phyloP scores from a whole-genome alignment of 768 basidiomycete species.

The Rhodosporidiobolus sp. region DNA sequence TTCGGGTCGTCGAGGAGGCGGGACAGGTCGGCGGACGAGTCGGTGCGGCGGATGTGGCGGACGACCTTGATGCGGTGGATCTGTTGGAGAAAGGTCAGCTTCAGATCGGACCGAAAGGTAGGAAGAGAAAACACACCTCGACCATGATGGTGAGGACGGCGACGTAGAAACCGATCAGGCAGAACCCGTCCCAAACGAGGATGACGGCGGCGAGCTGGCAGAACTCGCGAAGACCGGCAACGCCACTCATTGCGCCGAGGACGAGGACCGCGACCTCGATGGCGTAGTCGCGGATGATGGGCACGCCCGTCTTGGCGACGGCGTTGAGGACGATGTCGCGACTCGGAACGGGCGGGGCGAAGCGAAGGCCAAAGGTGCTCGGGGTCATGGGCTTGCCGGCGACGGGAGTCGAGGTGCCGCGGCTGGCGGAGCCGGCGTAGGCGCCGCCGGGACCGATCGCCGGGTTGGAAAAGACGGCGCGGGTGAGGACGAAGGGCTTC shows the following conservation, averaged over 20 bases:
- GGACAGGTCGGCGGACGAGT: constrained; percentile 44
- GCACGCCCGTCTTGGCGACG: constrained; percentile 69
- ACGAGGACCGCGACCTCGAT: constrained; percentile 86
- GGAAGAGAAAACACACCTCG: constrained; percentile 58
- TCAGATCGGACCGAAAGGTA: not conserved
- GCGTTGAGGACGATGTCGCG: constrained; percentile 78
- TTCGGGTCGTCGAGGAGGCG: constrained; percentile 42
- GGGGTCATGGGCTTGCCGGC: not conserved
- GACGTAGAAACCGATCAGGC: constrained; percentile 85
- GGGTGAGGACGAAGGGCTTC: constrained; percentile 87
- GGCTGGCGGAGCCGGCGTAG: constrained; percentile 11
- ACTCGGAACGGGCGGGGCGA: constrained; percentile 39
- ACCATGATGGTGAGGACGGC: constrained; percentile 91
- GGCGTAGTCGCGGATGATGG: constrained; percentile 86
- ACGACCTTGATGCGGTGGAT: constrained; percentile 55
- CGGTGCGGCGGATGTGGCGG: constrained; percentile 48
- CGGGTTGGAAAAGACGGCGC: constrained; percentile 82
- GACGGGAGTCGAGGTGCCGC: constrained; percentile 35
- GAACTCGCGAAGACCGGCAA: constrained; percentile 86
- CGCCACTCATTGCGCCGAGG: constrained; percentile 79
- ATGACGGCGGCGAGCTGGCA: constrained; percentile 90
- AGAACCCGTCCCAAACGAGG: constrained; percentile 77
- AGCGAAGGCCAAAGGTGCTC: constrained; percentile 32
- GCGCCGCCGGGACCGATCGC: constrained; percentile 48
- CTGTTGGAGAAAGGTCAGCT: constrained; percentile 18